These are phyloP conservation scores for Neckera pumila DNA, from an alignment of 225 moss, liverwort and hornwort species.

Conservation along the genomic window DNA sequence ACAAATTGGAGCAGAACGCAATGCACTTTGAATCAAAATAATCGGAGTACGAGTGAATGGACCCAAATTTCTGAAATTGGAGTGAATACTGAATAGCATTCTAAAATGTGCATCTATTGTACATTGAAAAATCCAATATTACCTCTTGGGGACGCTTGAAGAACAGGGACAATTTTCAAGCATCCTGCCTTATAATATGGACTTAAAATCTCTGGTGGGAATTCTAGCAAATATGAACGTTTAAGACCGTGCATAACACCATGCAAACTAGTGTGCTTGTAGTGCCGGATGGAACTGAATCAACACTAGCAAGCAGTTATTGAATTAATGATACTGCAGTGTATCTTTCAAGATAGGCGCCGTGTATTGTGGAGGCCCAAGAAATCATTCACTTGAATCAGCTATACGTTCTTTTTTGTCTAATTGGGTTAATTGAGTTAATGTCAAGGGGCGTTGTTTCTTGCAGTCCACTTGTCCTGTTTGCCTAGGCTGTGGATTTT, in stretches of 20 bases:
- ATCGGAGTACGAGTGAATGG: neutral
- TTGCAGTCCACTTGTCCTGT: neutral
- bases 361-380: neutral
- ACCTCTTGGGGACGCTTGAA: neutral
- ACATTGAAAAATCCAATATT: neutral
- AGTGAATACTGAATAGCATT: neutral
- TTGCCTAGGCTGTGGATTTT: neutral
- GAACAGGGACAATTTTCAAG: neutral
- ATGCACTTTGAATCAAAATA: neutral
- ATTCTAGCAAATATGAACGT: neutral
- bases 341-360: neutral
- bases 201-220: neutral
- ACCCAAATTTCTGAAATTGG: neutral
- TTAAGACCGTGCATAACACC: neutral
- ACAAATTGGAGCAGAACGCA: neutral
- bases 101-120: neutral
- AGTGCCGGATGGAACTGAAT: neutral
- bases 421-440: neutral
- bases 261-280: neutral
- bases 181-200: neutral
- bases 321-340: neutral
- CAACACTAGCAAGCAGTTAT: neutral
- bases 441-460: neutral
- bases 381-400: neutral
- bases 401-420: neutral